Conservation (phyloP, 1,139 yeast species). For the Debaryomyces nepalensis region DNA sequence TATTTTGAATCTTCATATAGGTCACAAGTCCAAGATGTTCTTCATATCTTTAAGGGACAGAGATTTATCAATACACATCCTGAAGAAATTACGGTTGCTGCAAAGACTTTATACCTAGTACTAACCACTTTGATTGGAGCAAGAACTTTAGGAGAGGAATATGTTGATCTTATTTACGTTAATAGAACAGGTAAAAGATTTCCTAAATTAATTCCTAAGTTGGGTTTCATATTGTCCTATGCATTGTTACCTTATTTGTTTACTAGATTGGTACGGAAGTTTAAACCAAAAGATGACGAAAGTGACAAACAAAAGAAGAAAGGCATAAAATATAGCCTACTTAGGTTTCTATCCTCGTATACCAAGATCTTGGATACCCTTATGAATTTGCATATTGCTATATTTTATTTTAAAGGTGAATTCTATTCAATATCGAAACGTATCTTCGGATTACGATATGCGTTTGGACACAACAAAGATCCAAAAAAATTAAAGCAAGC, state of each 20-base stretch:
- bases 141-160: conserved; percentile 91
- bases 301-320: conserved; percentile 12
- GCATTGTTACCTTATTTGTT: conserved; percentile 61
- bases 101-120: conserved; percentile 64
- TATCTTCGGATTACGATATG: conserved; percentile 78
- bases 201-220: conserved; percentile 52
- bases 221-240: conserved; percentile 59
- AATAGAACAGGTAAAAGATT: conserved; percentile 52
- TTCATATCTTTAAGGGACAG: conserved; percentile 65
- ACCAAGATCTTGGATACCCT: conserved; percentile 53
- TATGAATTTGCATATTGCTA: conserved; percentile 72
- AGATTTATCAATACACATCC: conserved; percentile 68
- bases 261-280: conserved; percentile 35
- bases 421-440: conserved; percentile 81
- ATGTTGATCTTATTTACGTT: conserved; percentile 81
- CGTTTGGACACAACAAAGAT: conserved; percentile 64
- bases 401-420: conserved; percentile 80
- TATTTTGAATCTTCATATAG: conserved; percentile 65
- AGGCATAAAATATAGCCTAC: conserved; percentile 19
- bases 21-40: conserved; percentile 58
- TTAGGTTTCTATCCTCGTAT: conserved; percentile 38
- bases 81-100: conserved; percentile 61
- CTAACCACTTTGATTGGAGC: conserved; percentile 78
- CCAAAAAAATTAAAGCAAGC: conserved; percentile 42
- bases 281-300: conserved; percentile 27